Evolutionary conservation across 116 monocot species (phyloP), one percentile per base, ranked within the genome.

Genomic region (Cymodocea nodosa): DNA sequence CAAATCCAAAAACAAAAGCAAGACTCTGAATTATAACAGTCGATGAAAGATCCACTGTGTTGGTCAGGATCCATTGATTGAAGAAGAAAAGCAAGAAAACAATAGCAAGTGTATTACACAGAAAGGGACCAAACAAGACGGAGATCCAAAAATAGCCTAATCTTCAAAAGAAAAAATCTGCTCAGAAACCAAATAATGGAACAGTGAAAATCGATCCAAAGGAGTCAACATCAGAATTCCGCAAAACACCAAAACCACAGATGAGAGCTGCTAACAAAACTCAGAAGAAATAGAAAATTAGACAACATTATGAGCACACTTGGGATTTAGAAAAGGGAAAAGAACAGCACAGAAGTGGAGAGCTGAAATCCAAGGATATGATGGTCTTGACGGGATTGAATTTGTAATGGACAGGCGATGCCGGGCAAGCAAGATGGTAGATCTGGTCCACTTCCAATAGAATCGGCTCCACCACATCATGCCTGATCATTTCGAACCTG

Each of bases 341-440:
- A 35, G 15, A 15, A 44, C 8, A 44, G 1, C 0, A 23, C 16
- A 60, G 17, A 62, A 65, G 2, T 9, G 23, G 8, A 51, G 15
- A 34, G 51, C 23, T 59, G n/a, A 19, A 35, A 70, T 19, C 70
- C 68, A 85, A 93, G 89, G 94, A 94, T 94, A 94, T 94, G 85
- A 95, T 95, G 10, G 95, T 95, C 79, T 95, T 95, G 76, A 95
- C 87, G 53, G 95, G 95, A 60, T 95, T 95, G 83, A 83, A 90
- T 68, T 95, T 95, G 81, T 95, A 95, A 60, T 95, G 95, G 23
- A 95, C 95, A 15, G 95, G 95, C 20, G 90, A 90, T 6, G 95
- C 95, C 0, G 95, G 95, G 79, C 95, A 95, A 14, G 95, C 95
- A 62, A 95, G 83, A 37, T 94, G 94, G 74, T 94, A 94, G 90